Percentiles rank a stretch among this genome's conserved stretches.
Evolutionary conservation across 805 yeast genomes (phyloP).

Genomic region (Clavispora phyllophila): DNA sequence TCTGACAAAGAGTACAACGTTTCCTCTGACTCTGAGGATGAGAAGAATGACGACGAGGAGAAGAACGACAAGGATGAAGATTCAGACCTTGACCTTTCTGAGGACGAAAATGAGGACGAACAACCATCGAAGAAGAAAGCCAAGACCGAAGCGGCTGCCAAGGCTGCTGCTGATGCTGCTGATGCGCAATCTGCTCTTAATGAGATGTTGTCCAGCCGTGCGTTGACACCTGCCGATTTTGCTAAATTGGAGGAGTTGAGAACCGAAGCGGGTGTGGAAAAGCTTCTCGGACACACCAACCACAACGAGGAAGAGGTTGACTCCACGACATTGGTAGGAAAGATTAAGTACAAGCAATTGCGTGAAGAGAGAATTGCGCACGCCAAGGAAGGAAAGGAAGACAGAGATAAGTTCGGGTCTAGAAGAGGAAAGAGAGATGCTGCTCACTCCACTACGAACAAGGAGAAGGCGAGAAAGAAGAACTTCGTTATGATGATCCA

Average conservation of each 20-base stretch:
- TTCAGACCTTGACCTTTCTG: constrained; percentile 20
- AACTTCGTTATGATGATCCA: constrained; percentile 98
- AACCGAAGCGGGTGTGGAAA: constrained; percentile 79
- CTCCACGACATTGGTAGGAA: constrained; percentile 70
- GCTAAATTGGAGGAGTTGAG: constrained; percentile 89
- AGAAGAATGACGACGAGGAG: constrained; percentile 17
- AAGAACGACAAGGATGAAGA: constrained; percentile 46
- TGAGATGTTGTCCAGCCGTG: constrained; percentile 64
- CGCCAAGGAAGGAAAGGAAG: constrained; percentile 89
- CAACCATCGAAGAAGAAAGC: constrained; percentile 30
- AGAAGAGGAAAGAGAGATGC: constrained; percentile 73
- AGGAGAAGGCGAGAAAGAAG: constrained; percentile 97
- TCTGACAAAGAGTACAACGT: constrained; percentile 72
- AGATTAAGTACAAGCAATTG: constrained; percentile 72
- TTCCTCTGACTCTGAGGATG: constrained; percentile 44
- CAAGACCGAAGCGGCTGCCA: constrained; percentile 25
- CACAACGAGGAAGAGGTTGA: constrained; percentile 83
- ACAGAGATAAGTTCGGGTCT: constrained; percentile 85
- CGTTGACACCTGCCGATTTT: constrained; percentile 96
- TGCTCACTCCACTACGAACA: constrained; percentile 86
- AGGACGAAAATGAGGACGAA: constrained; percentile 27
- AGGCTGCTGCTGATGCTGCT: constrained; percentile 3
- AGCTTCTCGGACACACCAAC: constrained; percentile 56
- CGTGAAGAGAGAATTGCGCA: constrained; percentile 88
- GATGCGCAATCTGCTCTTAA: constrained; percentile 31